Evolutionary conservation across 2,329 filamentous ascomycete genomes (phyloP).

Genomic region (Rhynchosporium agropyri): DNA sequence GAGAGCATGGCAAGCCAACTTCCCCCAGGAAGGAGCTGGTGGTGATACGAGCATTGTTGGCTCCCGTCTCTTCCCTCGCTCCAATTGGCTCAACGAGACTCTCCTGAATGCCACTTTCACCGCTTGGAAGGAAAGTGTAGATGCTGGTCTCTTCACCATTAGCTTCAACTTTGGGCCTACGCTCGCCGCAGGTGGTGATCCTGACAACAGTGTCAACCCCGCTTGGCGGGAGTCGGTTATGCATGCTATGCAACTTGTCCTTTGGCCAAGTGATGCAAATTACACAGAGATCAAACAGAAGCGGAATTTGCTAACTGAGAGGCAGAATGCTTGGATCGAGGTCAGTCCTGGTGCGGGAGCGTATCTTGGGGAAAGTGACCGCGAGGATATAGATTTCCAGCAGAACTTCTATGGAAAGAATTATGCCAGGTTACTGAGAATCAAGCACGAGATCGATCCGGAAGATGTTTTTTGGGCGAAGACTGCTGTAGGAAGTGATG

Average conservation of each 20-base stretch:
- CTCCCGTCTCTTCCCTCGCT: conserved; percentile 47
- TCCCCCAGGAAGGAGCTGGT: conserved; percentile 45
- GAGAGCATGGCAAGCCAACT: conserved; percentile 46
- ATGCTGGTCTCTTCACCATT: conserved; percentile 42
- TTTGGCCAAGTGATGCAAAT: conserved; percentile 41
- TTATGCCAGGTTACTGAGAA: conserved; percentile 45
- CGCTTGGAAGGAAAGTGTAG: conserved; percentile 41
- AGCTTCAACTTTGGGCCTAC: conserved; percentile 36
- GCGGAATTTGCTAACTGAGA: conserved; percentile 40
- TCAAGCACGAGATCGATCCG: conserved; percentile 55
- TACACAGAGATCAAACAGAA: conserved; percentile 50
- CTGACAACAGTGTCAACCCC: conserved; percentile 46
- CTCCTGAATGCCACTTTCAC: conserved; percentile 37
- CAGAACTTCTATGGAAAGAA: conserved; percentile 32
- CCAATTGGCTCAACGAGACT: conserved; percentile 42
- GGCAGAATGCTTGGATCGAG: conserved; percentile 27
- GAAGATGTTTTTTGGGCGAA: conserved; percentile 45
- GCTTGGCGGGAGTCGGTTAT: conserved; percentile 33
- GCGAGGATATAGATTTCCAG: conserved; percentile 46
- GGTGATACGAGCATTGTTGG: conserved; percentile 41
- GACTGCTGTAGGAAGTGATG: conserved; percentile 32
- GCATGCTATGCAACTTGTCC: conserved; percentile 27
- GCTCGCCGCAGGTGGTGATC: conserved; percentile 31
- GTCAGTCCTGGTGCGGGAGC: conserved; percentile 42
- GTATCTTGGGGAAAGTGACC: conserved; percentile 55